Evolutionary conservation across 2,329 filamentous ascomycete genomes (phyloP), one percentile per base, ranked within the genome.

Genomic region (Microthyrium microscopicum): DNA sequence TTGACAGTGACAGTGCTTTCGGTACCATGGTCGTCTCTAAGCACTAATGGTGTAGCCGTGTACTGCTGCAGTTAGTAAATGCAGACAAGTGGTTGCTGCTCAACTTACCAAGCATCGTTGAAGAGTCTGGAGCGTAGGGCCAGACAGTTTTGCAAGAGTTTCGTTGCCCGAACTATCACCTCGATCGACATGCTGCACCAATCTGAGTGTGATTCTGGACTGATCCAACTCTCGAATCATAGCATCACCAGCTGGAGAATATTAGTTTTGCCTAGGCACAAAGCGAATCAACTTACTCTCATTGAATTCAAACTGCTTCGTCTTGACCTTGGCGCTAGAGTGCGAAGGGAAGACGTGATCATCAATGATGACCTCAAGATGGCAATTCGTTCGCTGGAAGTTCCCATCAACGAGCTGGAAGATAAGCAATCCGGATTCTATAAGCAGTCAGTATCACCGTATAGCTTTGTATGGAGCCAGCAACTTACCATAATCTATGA

Each of bases 201-300:
- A 66, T 37, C 84, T 80, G 42, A 98, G 67, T 0, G 85, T 95
- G 38, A 98, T 73, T 43, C 78, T 80, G 3, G 89, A 98, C 46
- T 94, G 85, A 42, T 98, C 91, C n/a, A 98, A 67, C 54, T 98
- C 89, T 40, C 89, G 82, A 39, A 98, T 80, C 56, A 98, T 84
- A 34, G 84, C 89, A 55, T 98, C 89, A 31, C 87, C 85, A 48
- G 85, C 63, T 68, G 41, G 5, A 11, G 8, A 7, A 12, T 12
- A 36, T 59, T 40, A 53, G 46, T 39, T 38, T n/a, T n/a, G 34
- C 4, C 13, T 18, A 5, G 7, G 12, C 21, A n/a, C 4, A 17
- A 31, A 19, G 19, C 7, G 5, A 37, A 4, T 3, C 12, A 19
- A 50, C 61, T 41, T 52, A 62, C 68, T 84, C 56, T 98, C 89